Evolutionary conservation across 805 yeast species (phyloP).

Genomic region (Priceomyces haplophilus): DNA sequence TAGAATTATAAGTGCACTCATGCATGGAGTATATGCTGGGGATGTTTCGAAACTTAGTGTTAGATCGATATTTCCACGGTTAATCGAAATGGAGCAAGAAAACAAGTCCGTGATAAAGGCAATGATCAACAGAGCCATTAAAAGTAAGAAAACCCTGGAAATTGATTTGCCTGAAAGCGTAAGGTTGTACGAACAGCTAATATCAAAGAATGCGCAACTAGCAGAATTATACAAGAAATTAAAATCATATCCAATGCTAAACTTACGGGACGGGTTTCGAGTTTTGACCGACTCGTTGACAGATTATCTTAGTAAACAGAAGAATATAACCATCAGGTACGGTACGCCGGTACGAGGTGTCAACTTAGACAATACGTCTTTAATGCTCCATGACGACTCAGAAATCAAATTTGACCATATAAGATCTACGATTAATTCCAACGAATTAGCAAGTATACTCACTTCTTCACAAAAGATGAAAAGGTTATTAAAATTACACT

Average conservation of each 20-base stretch:
- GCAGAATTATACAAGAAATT: conserved; percentile 32
- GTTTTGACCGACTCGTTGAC: conserved; percentile 46
- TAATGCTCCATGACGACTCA: conserved; percentile 14
- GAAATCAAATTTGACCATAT: conserved; percentile 48
- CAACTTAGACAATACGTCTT: conserved; percentile 14
- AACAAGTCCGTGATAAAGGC: conserved; percentile 58
- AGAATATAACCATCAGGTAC: conserved; percentile 42
- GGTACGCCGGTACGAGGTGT: conserved; percentile 22
- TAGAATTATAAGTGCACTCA: conserved; percentile 73
- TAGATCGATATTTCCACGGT: conserved; percentile 50
- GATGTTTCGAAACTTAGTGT: conserved; percentile 68
- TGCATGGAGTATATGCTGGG: conserved; percentile 85
- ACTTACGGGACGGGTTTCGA: conserved; percentile 55
- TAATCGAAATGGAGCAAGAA: conserved; percentile 56
- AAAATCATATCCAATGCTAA: conserved; percentile 59
- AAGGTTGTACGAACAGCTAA: conserved; percentile 32
- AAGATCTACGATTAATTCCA: conserved; percentile 55
- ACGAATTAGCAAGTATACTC: conserved; percentile 31
- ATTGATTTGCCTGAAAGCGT: conserved; percentile 5
- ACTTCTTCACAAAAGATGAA: conserved; percentile 19
- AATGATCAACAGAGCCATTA: conserved; percentile 31
- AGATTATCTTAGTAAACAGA: conserved; percentile 29
- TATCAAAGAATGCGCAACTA: conserved; percentile 43
- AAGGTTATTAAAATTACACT: conserved; percentile 25
- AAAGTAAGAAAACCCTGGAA: conserved; percentile 8